These are phyloP conservation scores for Exophiala lecanii-corni DNA, from an alignment of 2,329 filamentous ascomycete genomes.

Conservation along the genomic window DNA sequence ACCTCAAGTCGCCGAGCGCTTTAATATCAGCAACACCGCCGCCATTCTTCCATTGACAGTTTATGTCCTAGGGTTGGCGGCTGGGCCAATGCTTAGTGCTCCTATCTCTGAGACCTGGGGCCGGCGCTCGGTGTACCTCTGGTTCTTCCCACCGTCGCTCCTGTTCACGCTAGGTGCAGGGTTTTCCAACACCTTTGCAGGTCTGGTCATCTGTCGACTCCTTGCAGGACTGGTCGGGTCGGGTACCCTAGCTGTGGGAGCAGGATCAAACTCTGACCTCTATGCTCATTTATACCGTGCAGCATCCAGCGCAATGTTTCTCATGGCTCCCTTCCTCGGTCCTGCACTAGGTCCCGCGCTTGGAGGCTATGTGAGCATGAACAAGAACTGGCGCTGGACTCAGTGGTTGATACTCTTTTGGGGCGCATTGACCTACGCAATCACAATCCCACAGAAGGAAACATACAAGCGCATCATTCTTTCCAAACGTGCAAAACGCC, in stretches of 20 bases:
- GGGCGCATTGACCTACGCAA: conserved; percentile 55
- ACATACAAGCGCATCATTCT: conserved; percentile 67
- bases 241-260: conserved; percentile 63
- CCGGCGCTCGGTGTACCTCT: conserved; percentile 63
- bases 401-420: conserved; percentile 64
- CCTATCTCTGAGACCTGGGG: conserved; percentile 69
- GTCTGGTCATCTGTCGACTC: conserved; percentile 67
- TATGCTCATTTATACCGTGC: conserved; percentile 48
- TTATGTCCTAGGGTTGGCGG: conserved; percentile 68
- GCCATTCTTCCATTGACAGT: conserved; percentile 59
- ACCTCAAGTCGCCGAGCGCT: conserved; percentile 50
- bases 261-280: conserved; percentile 65
- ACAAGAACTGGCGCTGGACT: conserved; percentile 68
- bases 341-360: conserved; percentile 65
- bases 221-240: conserved; percentile 70
- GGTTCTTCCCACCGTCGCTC: conserved; percentile 61
- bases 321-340: conserved; percentile 61
- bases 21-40: conserved; percentile 30
- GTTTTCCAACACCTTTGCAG: conserved; percentile 59
- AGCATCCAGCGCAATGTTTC: conserved; percentile 50
- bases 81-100: conserved; percentile 67
- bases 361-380: conserved; percentile 61
- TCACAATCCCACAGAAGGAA: conserved; percentile 57
- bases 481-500: conserved; percentile 50
- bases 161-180: conserved; percentile 44